These are phyloP conservation scores for Spencermartinsiella ligniputridi DNA, from an alignment of 1,139 yeast species.

Conservation along the genomic window DNA sequence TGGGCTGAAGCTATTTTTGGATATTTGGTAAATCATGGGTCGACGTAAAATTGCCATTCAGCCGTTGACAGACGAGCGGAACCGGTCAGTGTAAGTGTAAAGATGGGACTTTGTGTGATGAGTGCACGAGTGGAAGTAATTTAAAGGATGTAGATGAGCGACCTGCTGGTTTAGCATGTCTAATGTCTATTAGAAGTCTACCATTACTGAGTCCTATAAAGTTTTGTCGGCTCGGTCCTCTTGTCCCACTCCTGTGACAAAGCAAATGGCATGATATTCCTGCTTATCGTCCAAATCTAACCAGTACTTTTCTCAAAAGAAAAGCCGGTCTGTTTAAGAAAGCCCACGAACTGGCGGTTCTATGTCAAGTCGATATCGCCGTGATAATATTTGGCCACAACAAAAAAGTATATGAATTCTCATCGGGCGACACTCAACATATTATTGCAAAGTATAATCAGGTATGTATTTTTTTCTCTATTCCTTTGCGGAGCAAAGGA, in stretches of 20 bases:
- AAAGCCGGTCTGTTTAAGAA: slow-evolving; percentile 94
- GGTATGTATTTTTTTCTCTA: slow-evolving; percentile 27
- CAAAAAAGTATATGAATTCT: slow-evolving; percentile 74
- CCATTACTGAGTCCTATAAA: too few relatives aligned
- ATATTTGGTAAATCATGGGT: slow-evolving; percentile 58
- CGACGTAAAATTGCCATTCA: slow-evolving; percentile 93
- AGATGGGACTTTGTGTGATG: too few relatives aligned
- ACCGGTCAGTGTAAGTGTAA: slow-evolving; percentile 47
- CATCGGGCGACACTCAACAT: slow-evolving; percentile 64
- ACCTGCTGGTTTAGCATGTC: too few relatives aligned
- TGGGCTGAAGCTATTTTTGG: background rate
- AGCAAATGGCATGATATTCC: too few relatives aligned
- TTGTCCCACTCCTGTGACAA: too few relatives aligned
- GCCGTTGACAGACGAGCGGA: slow-evolving; percentile 87
- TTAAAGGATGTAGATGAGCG: too few relatives aligned
- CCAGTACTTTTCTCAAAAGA: slow-evolving; percentile 77
- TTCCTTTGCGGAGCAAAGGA: too few relatives aligned
- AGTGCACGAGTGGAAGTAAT: too few relatives aligned
- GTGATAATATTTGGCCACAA: slow-evolving; percentile 86
- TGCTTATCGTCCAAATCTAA: too few relatives aligned
- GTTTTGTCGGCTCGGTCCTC: too few relatives aligned
- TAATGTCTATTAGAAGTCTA: too few relatives aligned
- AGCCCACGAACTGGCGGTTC: slow-evolving; percentile 89
- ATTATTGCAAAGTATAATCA: slow-evolving; percentile 52
- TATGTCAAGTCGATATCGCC: slow-evolving; percentile 91